Evolutionary conservation across 805 yeast genomes (phyloP).

Genomic region (Yarrowia divulgata): DNA sequence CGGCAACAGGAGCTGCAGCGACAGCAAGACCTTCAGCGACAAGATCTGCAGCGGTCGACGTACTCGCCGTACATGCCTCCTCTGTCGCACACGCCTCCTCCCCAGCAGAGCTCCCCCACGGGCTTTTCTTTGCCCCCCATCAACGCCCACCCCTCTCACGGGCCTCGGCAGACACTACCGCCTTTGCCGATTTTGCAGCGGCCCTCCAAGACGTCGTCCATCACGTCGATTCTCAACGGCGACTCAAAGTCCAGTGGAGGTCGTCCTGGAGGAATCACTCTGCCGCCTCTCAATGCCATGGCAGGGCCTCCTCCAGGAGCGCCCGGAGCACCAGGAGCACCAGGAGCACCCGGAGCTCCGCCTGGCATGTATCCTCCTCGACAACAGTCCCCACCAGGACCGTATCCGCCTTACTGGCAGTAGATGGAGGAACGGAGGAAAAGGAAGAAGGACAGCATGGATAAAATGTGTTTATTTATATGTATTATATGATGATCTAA

Average conservation of each 20-base stretch:
- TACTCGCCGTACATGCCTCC: slow-evolving; percentile 33
- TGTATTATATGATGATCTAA: slow-evolving; percentile 32
- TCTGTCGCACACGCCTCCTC: slow-evolving; percentile 26
- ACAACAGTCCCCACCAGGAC: slow-evolving; percentile 29
- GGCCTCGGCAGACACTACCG: slow-evolving; percentile 10
- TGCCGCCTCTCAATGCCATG: slow-evolving; percentile 34
- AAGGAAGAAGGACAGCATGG: slow-evolving; percentile 22
- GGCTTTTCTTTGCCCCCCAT: slow-evolving; percentile 36
- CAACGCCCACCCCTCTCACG: slow-evolving; percentile 14
- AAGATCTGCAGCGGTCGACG: slow-evolving; percentile 1
- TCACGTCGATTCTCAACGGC: slow-evolving; percentile 38
- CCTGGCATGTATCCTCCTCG: slow-evolving; percentile 30
- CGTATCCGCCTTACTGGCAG: slow-evolving; percentile 29
- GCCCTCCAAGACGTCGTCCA: slow-evolving; percentile 33
- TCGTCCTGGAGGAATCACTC: slow-evolving; percentile 14
- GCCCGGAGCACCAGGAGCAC: neutral
- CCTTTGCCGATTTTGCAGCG: slow-evolving; percentile 35
- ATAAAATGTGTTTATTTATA: slow-evolving; percentile 33
- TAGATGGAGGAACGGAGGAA: slow-evolving; percentile 4
- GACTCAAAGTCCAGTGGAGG: slow-evolving; percentile 31
- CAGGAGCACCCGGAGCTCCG: slow-evolving; percentile 1
- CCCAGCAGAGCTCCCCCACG: slow-evolving; percentile 17
- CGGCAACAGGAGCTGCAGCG: slow-evolving; percentile 18
- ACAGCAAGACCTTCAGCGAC: slow-evolving; percentile 24
- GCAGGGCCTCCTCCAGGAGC: slow-evolving; percentile 13